phyloP scores from a whole-genome alignment of 768 basidiomycete genomes.

The Suillus variegatus region DNA sequence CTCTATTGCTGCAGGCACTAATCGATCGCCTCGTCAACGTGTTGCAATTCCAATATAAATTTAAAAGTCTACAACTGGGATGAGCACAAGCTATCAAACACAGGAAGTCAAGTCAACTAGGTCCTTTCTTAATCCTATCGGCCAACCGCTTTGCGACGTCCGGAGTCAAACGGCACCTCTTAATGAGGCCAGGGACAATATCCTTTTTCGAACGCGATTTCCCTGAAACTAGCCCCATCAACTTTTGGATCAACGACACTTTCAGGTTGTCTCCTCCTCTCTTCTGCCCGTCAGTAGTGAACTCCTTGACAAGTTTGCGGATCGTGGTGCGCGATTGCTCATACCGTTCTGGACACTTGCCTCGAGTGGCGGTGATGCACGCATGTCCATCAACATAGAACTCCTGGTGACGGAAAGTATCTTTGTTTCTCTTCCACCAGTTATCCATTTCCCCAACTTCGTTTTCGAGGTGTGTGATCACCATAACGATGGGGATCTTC shows the following conservation, averaged over 20 bases:
- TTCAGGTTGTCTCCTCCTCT: slow-evolving; percentile 13
- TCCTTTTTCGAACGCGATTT: slow-evolving; percentile 21
- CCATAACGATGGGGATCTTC: slow-evolving; percentile 39
- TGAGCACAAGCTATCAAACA: neutral
- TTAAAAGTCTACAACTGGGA: neutral
- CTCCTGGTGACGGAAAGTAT: slow-evolving; percentile 27
- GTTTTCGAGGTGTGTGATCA: slow-evolving; percentile 41
- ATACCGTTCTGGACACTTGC: slow-evolving; percentile 13
- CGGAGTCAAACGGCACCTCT: slow-evolving; percentile 26
- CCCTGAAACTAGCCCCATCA: slow-evolving; percentile 20
- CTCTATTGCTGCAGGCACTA: too few species aligned
- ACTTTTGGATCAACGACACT: slow-evolving; percentile 5
- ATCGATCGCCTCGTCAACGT: too few species aligned
- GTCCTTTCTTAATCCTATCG: neutral
- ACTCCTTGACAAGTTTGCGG: slow-evolving; percentile 18
- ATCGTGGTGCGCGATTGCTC: slow-evolving; percentile 31
- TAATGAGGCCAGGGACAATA: slow-evolving; percentile 23
- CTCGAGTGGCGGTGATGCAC: slow-evolving; percentile 39
- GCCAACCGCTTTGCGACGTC: slow-evolving; percentile 26
- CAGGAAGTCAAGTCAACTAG: neutral
- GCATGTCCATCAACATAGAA: slow-evolving; percentile 37
- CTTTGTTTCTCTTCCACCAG: slow-evolving; percentile 41
- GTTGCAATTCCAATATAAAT: too few species aligned
- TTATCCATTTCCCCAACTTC: slow-evolving; percentile 29
- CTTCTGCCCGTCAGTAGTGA: slow-evolving; percentile 25